These are phyloP conservation scores for Coemansia sp. DNA, from an alignment of 192 early-diverging fungal genomes.

Conservation along the genomic window DNA sequence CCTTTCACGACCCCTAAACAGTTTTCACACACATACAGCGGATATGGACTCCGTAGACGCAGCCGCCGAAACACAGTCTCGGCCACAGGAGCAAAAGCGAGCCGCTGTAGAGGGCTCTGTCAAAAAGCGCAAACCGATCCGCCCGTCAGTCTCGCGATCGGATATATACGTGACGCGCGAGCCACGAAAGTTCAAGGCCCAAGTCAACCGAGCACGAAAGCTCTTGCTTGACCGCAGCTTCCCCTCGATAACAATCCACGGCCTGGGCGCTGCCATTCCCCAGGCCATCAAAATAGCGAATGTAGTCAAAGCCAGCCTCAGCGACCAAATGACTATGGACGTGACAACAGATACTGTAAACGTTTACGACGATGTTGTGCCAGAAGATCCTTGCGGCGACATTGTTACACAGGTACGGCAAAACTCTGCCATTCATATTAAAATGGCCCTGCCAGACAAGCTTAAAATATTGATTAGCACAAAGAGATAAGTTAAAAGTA, in stretches of 20 bases:
- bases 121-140: constrained; percentile 58
- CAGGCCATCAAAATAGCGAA: constrained; percentile 67
- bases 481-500: constrained; percentile 3
- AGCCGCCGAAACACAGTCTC: neutral
- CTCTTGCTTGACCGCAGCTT: constrained; percentile 62
- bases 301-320: constrained; percentile 57
- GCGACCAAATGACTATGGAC: constrained; percentile 60
- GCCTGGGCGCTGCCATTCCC: constrained; percentile 72
- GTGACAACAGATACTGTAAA: constrained; percentile 67
- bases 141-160: constrained; percentile 61
- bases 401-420: constrained; percentile 57
- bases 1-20: neutral
- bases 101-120: constrained; percentile 11
- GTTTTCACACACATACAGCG: neutral
- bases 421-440: constrained; percentile 73
- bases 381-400: constrained; percentile 61
- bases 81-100: constrained; percentile 6
- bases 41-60: neutral
- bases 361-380: constrained; percentile 77
- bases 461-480: constrained; percentile 11
- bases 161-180: constrained; percentile 81
- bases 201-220: constrained; percentile 63
- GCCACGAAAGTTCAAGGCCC: constrained; percentile 58
- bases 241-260: constrained; percentile 69
- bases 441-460: constrained; percentile 41